phyloP scores from a whole-genome alignment of 306 rosid species.

The Ammopiptanthus mongolicus region DNA sequence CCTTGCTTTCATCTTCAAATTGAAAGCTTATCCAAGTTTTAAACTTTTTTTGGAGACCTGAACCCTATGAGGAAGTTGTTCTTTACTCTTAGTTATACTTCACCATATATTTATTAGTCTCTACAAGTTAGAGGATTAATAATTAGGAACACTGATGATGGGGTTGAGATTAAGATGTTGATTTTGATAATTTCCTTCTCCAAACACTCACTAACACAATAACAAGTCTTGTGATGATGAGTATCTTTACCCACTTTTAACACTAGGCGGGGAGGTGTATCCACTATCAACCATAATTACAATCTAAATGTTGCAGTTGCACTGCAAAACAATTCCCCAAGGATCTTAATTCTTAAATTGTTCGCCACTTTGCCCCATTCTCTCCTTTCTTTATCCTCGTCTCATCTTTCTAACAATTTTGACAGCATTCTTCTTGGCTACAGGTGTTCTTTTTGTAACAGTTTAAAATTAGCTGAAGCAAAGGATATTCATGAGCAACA shows the following conservation, averaged over 20 bases:
- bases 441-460: not conserved
- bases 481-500: not conserved
- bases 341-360: not conserved
- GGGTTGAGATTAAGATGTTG: not conserved
- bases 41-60: not conserved
- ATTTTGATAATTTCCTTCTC: not conserved
- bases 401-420: not conserved
- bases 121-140: not conserved
- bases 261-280: not conserved
- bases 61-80: not conserved
- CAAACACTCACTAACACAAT: not conserved
- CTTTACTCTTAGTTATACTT: not conserved
- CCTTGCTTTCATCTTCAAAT: conserved; percentile 3
- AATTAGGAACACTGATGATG: not conserved
- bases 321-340: not conserved
- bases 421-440: not conserved
- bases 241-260: not conserved
- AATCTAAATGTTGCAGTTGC: not conserved
- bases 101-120: not conserved
- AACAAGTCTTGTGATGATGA: not conserved
- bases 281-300: not conserved
- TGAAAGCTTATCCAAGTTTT: not conserved
- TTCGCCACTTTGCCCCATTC: not conserved
- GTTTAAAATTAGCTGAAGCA: not conserved
- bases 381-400: conserved; percentile 1